Conservation (phyloP, 257 asterid species). For the Solanum okadae region DNA sequence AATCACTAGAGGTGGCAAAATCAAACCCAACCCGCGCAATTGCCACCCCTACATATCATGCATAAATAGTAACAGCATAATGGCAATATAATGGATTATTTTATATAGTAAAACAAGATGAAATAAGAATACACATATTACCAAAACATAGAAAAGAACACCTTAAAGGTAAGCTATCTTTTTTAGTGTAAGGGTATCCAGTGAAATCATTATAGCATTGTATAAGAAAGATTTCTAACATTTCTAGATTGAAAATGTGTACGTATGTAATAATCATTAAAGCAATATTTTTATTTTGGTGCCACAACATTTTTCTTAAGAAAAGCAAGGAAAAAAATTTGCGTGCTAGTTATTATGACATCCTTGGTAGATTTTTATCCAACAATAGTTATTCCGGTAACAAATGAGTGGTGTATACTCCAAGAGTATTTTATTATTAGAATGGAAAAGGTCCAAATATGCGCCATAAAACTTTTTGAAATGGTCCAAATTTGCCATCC, state of each 20-base stretch:
- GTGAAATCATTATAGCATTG: background rate
- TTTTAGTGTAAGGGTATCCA: background rate
- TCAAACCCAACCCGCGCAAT: background rate
- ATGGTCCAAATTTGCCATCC: background rate
- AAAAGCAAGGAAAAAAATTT: background rate
- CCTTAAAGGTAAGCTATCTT: background rate
- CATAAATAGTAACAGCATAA: background rate
- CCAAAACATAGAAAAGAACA: background rate
- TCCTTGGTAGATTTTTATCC: background rate
- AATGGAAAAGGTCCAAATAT: background rate
- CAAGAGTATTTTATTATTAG: background rate
- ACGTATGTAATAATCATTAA: background rate
- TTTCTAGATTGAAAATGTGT: background rate
- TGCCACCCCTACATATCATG: background rate
- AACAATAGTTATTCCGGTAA: background rate
- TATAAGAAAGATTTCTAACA: background rate
- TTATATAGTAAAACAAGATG: background rate
- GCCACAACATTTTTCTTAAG: background rate
- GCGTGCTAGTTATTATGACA: background rate
- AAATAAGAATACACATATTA: background rate
- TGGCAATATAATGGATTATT: background rate
- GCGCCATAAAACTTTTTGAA: background rate
- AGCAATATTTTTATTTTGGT: background rate
- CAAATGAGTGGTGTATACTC: background rate
- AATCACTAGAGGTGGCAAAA: background rate